Base-by-base conservation (phyloP, 2,329 filamentous ascomycete species). In the Claviceps maximensis region DNA sequence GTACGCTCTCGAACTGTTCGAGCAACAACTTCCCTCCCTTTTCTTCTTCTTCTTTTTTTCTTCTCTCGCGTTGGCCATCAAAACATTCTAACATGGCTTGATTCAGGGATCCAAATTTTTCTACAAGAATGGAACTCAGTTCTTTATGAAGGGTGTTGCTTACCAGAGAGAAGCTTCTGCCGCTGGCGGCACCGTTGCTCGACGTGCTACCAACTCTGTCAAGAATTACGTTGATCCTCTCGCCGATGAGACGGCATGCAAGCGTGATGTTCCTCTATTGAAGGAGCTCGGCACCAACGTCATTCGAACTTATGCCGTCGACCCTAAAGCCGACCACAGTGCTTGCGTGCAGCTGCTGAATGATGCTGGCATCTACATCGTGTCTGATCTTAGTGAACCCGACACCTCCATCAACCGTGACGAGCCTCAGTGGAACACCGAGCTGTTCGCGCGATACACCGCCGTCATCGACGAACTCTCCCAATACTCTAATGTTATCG, bases 301-400 rank as follows among this genome's bases (percentile, higher is more conserved):
- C 62, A 91, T 98, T 69, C 91, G 93, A 70, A 90, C 93, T 53
- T 98, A 98, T 69, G 89, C 91, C 62, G 82, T 97, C 63, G 80
- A 97, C 73, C 87, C 91, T 25, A 80, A 76, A 17, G 69, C 76
- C 60, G 77, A 94, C 72, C 93, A 98, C 74, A 75, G 78, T 52
- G 77, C 76, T 50, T 97, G 93, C 75, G 96, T 98, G 90, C 74
- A 78, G 60, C 69, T 88, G 59, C 80, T 98, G 49, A 78, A 86
- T 54, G 81, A 86, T 55, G 87, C 86, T 53, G 91, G 89, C 64
- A 97, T 98, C 75, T 98, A 97, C 70, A 84, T 98, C 64, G 80
- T 98, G 62, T 86, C 89, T 60, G 93, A 98, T 75, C 74, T 98
- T 60, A 86, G 85, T 23, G 83, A 94, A 67, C 93, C 93, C 33